Evolutionary conservation across 257 asterid species (phyloP), one percentile per base, ranked within the genome.

Genomic region (Solanum microdontum): DNA sequence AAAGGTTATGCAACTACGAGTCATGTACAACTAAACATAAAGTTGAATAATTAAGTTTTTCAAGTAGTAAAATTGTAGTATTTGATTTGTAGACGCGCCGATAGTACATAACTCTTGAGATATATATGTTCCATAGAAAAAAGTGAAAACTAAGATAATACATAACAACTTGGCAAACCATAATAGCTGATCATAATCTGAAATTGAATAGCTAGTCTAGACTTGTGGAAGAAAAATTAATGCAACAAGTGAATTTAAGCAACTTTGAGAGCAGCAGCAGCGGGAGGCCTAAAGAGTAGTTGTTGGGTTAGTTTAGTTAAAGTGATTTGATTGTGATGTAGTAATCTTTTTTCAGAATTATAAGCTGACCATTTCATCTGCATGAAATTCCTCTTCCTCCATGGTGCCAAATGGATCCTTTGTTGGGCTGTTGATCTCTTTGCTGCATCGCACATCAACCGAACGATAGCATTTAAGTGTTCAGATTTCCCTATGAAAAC

Each of bases 321-420:
- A 64, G 4, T 64, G 17, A 64, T 64, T n/a, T 64, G 73, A n/a
- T 66, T 66, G 32, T 24, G 33, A 66, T 66, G 32, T 66, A 66
- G 33, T 55, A 55, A 55, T 11, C 8, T 24, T 66, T 64, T 64
- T 23, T 64, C 73, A n/a, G 73, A 64, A 64, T 64, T 64, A 64
- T 64, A 24, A 64, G 73, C 33, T 40, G 93, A 93, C 94, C 92
- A 93, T 86, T 91, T 92, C 92, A 89, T 89, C 85, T 88, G 91
- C 95, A 93, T 93, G 90, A 91, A 93, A 48, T 90, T 89, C 21
- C 86, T 87, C 90, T 90, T 93, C 84, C 93, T 88, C 95, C 94
- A 93, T 7, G 96, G 96, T 33, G 94, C 94, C 88, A 93, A 87
- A 60, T 91, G 92, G 26, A 93, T 91, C 32, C 90, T 91, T 40